Evolutionary conservation across 495 filamentous ascomycete genomes (phyloP).

Genomic region (Neurospora intermedia): DNA sequence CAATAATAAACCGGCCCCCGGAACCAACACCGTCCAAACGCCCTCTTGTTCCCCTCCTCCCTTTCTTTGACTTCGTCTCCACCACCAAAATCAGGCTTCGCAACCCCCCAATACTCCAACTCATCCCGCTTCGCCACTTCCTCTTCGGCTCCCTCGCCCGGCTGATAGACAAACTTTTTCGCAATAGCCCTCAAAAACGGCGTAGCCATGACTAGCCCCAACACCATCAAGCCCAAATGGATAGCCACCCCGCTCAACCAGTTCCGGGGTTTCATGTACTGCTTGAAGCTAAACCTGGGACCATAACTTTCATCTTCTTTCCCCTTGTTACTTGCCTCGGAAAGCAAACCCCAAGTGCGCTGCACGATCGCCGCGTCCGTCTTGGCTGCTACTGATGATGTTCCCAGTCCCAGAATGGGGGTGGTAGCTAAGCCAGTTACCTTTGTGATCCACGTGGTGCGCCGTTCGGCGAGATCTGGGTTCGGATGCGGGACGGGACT

Average conservation of each 20-base stretch:
- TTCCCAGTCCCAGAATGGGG: slow-evolving; percentile 56
- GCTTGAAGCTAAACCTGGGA: slow-evolving; percentile 57
- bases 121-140: slow-evolving; percentile 47
- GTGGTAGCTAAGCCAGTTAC: slow-evolving; percentile 52
- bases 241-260: slow-evolving; percentile 44
- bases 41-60: slow-evolving; percentile 30
- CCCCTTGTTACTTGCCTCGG: slow-evolving; percentile 24
- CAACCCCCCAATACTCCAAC: slow-evolving; percentile 57
- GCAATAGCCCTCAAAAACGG: slow-evolving; percentile 26
- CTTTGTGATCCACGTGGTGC: slow-evolving; percentile 25
- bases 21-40: slow-evolving; percentile 47
- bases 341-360: slow-evolving; percentile 65
- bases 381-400: slow-evolving; percentile 45
- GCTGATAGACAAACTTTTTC: slow-evolving; percentile 41
- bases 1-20: slow-evolving; percentile 54
- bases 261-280: slow-evolving; percentile 55
- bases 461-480: slow-evolving; percentile 26
- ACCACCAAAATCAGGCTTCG: slow-evolving; percentile 40
- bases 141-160: slow-evolving; percentile 55
- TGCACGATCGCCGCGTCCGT: slow-evolving; percentile 61
- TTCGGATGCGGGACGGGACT: slow-evolving; percentile 50
- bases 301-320: slow-evolving; percentile 47
- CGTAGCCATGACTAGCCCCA: slow-evolving; percentile 38
- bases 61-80: slow-evolving; percentile 5
- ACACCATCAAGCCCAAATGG: slow-evolving; percentile 45